Percentiles rank a stretch among this genome's conserved stretches.
These are phyloP conservation scores for Monosporascus cannonballus DNA, from an alignment of 2,329 filamentous ascomycete species.

Conservation along the genomic window DNA sequence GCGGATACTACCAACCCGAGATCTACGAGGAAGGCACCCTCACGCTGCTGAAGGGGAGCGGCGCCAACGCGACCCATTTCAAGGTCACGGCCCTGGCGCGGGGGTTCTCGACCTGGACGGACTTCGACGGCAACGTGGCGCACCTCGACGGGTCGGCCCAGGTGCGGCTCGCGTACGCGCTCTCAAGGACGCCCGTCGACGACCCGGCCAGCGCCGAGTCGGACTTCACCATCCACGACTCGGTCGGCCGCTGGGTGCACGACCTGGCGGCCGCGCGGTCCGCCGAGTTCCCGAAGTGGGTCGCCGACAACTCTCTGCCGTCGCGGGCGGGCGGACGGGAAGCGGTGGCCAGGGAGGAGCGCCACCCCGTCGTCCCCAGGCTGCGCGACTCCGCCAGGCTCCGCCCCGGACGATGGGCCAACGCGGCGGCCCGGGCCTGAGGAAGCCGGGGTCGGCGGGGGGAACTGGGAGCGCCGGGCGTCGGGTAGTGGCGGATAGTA, in stretches of 20 bases:
- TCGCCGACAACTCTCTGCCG: conserved; percentile 14
- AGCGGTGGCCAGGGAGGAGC: background rate
- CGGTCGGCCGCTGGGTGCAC: conserved; percentile 34
- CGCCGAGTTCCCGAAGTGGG: conserved; percentile 27
- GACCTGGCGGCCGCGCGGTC: conserved; percentile 28
- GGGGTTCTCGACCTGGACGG: conserved; percentile 37
- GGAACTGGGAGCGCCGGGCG: background rate
- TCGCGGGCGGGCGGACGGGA: background rate
- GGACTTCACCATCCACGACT: conserved; percentile 37
- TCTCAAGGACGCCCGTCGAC: conserved; percentile 30
- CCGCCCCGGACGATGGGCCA: background rate
- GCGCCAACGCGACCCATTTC: conserved; percentile 28
- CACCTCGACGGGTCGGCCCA: conserved; percentile 31
- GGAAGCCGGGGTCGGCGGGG: background rate
- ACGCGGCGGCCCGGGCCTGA: background rate
- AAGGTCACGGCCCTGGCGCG: conserved; percentile 29
- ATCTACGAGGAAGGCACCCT: conserved; percentile 26
- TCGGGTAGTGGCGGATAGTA: too few relatives aligned
- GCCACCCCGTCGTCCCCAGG: background rate
- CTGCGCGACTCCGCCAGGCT: background rate
- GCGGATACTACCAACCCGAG: conserved; percentile 29
- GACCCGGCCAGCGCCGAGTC: conserved; percentile 28
- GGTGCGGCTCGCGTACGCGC: conserved; percentile 35
- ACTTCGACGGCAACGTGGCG: conserved; percentile 32
- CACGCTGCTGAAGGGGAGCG: conserved; percentile 29